These are phyloP conservation scores for Spathaspora hagerdaliae DNA, from an alignment of 805 yeast species.

Conservation along the genomic window DNA sequence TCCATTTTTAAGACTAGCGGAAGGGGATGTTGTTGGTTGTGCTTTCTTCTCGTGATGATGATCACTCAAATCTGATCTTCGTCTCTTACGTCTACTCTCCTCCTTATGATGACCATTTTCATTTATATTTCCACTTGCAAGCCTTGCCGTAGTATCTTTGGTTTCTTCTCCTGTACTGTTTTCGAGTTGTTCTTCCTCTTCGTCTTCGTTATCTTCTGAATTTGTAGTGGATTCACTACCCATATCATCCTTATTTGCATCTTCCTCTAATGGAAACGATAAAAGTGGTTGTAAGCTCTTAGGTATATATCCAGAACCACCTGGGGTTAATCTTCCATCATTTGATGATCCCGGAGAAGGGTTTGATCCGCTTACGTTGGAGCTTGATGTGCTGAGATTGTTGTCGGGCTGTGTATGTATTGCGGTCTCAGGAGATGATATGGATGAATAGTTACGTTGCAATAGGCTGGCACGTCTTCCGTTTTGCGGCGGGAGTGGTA, in stretches of 20 bases:
- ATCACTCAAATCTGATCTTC: not conserved
- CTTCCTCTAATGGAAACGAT: conserved; percentile 3
- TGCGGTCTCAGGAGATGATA: not conserved
- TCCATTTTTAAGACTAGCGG: not conserved
- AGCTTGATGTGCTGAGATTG: not conserved
- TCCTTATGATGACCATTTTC: not conserved
- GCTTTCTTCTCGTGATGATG: not conserved
- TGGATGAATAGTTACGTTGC: not conserved
- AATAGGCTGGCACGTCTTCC: not conserved
- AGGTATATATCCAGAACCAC: conserved; percentile 2
- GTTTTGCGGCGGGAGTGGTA: not conserved
- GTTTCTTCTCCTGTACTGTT: not conserved
- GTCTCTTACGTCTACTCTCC: not conserved
- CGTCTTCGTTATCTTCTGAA: not conserved
- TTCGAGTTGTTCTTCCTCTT: not conserved
- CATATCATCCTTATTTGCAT: not conserved
- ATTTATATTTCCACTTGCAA: too few species aligned
- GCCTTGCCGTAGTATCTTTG: too few species aligned
- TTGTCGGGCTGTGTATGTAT: not conserved
- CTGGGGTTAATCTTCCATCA: not conserved
- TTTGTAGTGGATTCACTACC: not conserved
- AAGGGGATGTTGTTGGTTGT: not conserved
- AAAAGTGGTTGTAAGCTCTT: conserved; percentile 4
- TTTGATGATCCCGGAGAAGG: not conserved
- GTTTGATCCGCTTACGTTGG: not conserved